These are phyloP conservation scores for Dendrobium chrysotoxum DNA, from an alignment of 106 monocot species.

Conservation along the genomic window DNA sequence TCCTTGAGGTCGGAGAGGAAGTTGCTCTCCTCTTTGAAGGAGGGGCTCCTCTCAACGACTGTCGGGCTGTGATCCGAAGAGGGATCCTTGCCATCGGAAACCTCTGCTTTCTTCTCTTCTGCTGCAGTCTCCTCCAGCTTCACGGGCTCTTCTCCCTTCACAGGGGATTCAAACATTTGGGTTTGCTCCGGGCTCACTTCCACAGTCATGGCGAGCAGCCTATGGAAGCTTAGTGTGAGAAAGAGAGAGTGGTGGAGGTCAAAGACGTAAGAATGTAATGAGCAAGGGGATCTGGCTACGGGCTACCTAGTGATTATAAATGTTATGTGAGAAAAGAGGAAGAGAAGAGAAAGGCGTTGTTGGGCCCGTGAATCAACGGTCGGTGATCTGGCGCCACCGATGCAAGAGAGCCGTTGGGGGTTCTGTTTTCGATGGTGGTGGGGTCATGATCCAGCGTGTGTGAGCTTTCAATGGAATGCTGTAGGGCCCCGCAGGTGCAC, in stretches of 20 bases:
- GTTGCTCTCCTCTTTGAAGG: slow-evolving; percentile 75
- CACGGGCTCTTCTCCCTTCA: not conserved
- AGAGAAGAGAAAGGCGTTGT: not conserved
- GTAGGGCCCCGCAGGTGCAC: not conserved
- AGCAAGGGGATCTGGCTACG: not conserved
- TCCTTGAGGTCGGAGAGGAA: slow-evolving; percentile 72
- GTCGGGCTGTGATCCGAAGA: not conserved
- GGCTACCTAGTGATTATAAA: not conserved
- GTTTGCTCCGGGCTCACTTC: slow-evolving; percentile 28
- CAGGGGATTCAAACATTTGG: slow-evolving; percentile 13
- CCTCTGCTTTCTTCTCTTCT: slow-evolving; percentile 18
- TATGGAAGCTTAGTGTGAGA: not conserved
- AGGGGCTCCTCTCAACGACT: slow-evolving; percentile 41
- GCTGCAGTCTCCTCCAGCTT: not conserved
- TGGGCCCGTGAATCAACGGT: not conserved
- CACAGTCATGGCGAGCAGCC: slow-evolving; percentile 25
- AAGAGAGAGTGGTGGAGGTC: not conserved
- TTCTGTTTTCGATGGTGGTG: not conserved
- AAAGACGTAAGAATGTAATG: not conserved
- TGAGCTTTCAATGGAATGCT: not conserved
- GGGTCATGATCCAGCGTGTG: not conserved
- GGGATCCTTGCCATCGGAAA: not conserved
- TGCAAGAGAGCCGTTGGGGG: not conserved
- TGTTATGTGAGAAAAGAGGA: not conserved
- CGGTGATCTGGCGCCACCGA: not conserved